These are phyloP conservation scores for Solanum paucissectum DNA, from an alignment of 257 asterid genomes.

Conservation along the genomic window DNA sequence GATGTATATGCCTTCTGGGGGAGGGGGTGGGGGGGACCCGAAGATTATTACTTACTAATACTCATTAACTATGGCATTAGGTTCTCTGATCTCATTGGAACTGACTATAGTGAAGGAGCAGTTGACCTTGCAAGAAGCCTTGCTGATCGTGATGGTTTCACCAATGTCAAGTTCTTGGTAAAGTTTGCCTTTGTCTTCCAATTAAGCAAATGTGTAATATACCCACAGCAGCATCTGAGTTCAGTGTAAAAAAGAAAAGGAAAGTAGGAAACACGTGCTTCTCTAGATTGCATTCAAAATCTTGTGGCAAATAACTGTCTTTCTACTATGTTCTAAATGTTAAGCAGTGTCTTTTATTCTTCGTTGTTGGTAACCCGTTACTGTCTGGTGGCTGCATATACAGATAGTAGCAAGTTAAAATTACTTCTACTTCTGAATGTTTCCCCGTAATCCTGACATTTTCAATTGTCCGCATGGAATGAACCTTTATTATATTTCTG, in stretches of 20 bases:
- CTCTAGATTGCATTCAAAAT: not conserved
- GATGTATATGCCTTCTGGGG: not conserved
- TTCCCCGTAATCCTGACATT: not conserved
- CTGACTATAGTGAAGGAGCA: constrained; percentile 94
- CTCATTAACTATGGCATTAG: constrained; percentile 28
- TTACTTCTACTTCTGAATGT: not conserved
- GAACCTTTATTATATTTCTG: not conserved
- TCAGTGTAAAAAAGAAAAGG: not conserved
- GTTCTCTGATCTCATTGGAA: constrained; percentile 96
- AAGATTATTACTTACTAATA: constrained; percentile 10
- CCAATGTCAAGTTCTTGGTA: constrained; percentile 75
- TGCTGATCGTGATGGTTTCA: constrained; percentile 79
- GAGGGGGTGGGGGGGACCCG: not conserved
- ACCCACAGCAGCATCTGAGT: not conserved
- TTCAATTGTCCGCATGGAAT: not conserved
- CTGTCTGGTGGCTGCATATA: not conserved
- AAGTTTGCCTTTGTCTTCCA: not conserved
- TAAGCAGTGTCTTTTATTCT: not conserved
- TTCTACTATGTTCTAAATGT: not conserved
- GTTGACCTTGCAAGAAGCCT: constrained; percentile 76
- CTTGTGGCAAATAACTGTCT: not conserved
- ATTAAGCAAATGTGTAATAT: not conserved
- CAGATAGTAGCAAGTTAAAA: not conserved
- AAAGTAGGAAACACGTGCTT: not conserved
- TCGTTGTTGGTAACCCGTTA: not conserved